Evolutionary conservation across 768 basidiomycete species (phyloP), one percentile per base, ranked within the genome.

Genomic region (Clavulina sp.): DNA sequence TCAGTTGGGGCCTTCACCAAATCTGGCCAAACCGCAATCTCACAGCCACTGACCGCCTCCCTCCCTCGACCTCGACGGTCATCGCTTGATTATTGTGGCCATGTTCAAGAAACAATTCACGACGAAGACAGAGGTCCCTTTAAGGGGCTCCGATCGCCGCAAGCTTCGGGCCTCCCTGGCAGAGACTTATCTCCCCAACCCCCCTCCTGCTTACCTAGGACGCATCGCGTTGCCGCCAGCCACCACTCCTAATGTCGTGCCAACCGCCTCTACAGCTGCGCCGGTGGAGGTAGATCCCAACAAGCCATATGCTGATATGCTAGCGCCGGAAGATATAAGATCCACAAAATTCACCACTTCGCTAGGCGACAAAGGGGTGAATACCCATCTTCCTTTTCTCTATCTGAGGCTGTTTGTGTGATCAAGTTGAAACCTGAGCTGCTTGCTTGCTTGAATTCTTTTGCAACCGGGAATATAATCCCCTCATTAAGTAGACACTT

Each of bases 81-180:
- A n/a, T n/a, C 34, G 34, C 43, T 46, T 7, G 13, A 46, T 46
- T 26, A 28, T 23, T 46, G 43, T 7, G 13, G 26, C 13, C 48
- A 49, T 49, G 48, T 55, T 48, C 30, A 56, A 23, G 41, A 54
- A 28, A 53, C 33, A 30, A 26, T 46, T 46, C 9, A 9, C 13
- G 9, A 24, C 9, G 16, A 46, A 46, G 26, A 9, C 43, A 16
- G 13, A 9, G 9, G 43, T 24, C 9, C 43, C 43, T 28, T 9
- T 46, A 46, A 46, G 26, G 43, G 26, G 13, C 43, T 46, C 43
- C 9, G 43, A 46, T 16, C 26, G 43, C 13, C 43, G 43, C 13
- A 16, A 28, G 13, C 43, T 46, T 16, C 13, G 43, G 13, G 24
- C 43, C 13, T 16, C 13, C 13, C 9, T 46, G 13, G 43, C 26